Base-by-base conservation (phyloP, 345 rosid species). In the Lumnitzera racemosa region DNA sequence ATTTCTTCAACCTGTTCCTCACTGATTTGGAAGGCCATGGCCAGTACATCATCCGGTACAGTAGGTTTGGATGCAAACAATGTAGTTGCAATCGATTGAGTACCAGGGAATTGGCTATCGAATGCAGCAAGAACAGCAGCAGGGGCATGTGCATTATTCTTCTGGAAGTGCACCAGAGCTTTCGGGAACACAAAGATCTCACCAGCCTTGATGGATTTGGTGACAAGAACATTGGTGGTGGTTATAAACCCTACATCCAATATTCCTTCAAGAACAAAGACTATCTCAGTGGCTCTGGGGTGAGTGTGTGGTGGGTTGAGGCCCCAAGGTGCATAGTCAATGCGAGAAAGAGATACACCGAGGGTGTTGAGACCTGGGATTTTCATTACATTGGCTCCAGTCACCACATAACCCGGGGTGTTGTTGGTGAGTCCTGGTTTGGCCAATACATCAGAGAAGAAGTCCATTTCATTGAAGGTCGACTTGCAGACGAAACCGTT, bases 251-350 rank as follows among this genome's bases (percentile, higher is more conserved):
- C 88, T 7, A 78, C 86, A 5, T 74, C 74, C 5, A 85, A 72
- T 10, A 59, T 57, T 8, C 90, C 90, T 50, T 80, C 75, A 24
- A 85, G 81, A 41, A 85, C 80, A 47, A 61, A 82, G 36, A 82
- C 61, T 0, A 85, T 2, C 67, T 85, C 88, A 0, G 86, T 66
- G 59, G 83, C 86, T 2, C 90, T 75, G 2, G 88, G 88, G 69
- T 85, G 91, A 11, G 80, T 80, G 72, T 85, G 91, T 16, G 88
- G 90, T 36, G 90, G 85, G 76, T 78, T 82, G 27, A 82, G 66
- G 6, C 90, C 90, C 0, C 80, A 74, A 0, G 85, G 80, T 36
- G 81, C 79, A 58, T 76, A 82, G 66, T 84, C 88, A 11, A 82
- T 76, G 51, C 85, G 90, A 51, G 83, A 41, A 6, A 85, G 65